Base-by-base conservation (phyloP, 352 stramenopile genomes). In the Globisporangium orthogonon region DNA sequence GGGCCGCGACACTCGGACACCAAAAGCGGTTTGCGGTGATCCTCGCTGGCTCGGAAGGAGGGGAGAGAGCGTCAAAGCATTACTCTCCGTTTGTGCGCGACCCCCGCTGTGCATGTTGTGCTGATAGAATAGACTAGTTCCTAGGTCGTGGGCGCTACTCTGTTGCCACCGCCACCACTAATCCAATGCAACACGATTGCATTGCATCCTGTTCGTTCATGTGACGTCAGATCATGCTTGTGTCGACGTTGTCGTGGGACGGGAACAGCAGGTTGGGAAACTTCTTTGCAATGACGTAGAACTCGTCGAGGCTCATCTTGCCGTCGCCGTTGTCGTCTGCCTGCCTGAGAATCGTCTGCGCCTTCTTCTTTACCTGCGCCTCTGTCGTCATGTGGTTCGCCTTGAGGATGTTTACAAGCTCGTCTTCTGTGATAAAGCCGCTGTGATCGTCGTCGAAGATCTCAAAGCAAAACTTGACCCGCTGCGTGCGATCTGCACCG, bases 381-480 rank as follows among this genome's bases (percentile, higher is more conserved):
- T 74, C 69, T 4, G 78, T 75, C 2, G 78, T 87, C 70, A 97
- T 74, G 67, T 97, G 87, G 53, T 95, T 97, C 3, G 85, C 89
- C 54, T 87, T 90, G 56, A 98, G 73, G 47, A 98, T 96, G 40
- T 92, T 87, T 14, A 95, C 67, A 18, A 98, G 81, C 67, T 98
- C 90, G 41, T 91, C 75, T 53, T 93, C 71, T 0, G 84, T 93
- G 63, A 97, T 87, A 58, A 92, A 97, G 23, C 83, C 83, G 49
- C 92, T 95, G 71, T 91, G 79, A 63, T 98, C 93, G 54, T 97
- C 89, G 62, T 98, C 93, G 54, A 96, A 98, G 52, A 98, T 87
- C 28, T 96, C 89, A 63, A 98, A 98, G 60, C 87, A 94, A 55
- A 98, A 96, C 55, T 91, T 86, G 28, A 96, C 91, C 15, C 91